Percentiles rank a stretch among this genome's conserved stretches.
phyloP scores from a whole-genome alignment of 1,284 basidiomycete species.

The Pseudozyma sp. region DNA sequence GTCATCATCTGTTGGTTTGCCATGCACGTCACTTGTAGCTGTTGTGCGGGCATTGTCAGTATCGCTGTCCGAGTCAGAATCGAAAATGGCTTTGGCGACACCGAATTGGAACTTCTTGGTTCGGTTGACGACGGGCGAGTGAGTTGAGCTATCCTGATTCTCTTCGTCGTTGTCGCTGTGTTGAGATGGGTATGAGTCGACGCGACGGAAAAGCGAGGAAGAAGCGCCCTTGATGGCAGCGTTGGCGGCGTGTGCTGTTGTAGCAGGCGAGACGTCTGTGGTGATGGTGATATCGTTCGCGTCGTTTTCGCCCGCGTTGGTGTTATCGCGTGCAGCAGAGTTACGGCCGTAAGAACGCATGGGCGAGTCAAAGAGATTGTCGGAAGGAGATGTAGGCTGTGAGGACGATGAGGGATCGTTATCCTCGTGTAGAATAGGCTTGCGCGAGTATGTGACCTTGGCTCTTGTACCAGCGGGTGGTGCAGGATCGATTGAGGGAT shows the following conservation, averaged over 20 bases:
- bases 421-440: constrained; percentile 12
- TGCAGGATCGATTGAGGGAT: constrained; percentile 31
- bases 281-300: constrained; percentile 21
- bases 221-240: constrained; percentile 29
- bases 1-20: constrained; percentile 8
- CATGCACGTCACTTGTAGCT: background rate
- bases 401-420: constrained; percentile 30
- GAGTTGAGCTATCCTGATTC: constrained; percentile 1
- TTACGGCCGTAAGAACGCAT: constrained; percentile 33
- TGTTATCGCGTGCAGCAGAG: background rate
- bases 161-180: constrained; percentile 16
- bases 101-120: constrained; percentile 36
- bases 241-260: constrained; percentile 23
- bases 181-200: constrained; percentile 33
- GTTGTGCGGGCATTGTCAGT: background rate
- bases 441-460: constrained; percentile 46
- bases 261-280: constrained; percentile 31
- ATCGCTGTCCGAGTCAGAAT: constrained; percentile 40
- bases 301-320: constrained; percentile 8
- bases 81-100: constrained; percentile 34
- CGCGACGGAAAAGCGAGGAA: constrained; percentile 28
- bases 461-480: constrained; percentile 18
- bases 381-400: constrained; percentile 28
- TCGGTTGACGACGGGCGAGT: constrained; percentile 23
- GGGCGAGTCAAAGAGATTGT: constrained; percentile 37